Conservation (phyloP, 1,139 yeast genomes). For the Pichia sp. region DNA sequence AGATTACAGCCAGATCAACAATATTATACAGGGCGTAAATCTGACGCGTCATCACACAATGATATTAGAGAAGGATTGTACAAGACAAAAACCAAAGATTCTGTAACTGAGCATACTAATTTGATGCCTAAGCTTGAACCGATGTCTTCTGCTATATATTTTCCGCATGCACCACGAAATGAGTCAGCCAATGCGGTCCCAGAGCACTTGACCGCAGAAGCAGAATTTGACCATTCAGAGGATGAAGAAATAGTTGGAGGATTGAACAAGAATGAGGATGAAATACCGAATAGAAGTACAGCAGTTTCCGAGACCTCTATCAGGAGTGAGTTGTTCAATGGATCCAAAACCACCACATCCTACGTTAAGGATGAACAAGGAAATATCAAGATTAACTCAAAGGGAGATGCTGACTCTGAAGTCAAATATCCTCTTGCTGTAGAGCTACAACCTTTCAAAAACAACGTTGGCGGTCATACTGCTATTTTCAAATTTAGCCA, state of each 20-base stretch:
- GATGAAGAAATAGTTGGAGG: conserved; percentile 8
- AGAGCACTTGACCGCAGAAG: conserved; percentile 28
- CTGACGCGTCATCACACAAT: background rate
- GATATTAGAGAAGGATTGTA: background rate
- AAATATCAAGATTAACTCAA: background rate
- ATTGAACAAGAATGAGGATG: background rate
- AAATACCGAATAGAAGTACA: too few relatives aligned
- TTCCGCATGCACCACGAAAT: conserved; percentile 46
- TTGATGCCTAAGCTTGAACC: conserved; percentile 34
- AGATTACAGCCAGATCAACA: background rate
- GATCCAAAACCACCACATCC: too few relatives aligned
- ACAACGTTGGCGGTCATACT: conserved; percentile 97
- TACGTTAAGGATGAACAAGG: background rate
- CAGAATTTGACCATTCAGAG: conserved; percentile 27
- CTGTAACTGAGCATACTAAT: background rate
- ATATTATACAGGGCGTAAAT: background rate
- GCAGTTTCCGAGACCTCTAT: too few relatives aligned
- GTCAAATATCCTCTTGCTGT: conserved; percentile 61
- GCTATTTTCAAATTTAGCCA: conserved; percentile 89
- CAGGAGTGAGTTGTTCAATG: too few relatives aligned
- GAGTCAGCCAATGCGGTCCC: conserved; percentile 15
- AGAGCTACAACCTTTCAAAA: conserved; percentile 78
- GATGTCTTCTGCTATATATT: conserved; percentile 59
- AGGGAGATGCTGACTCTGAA: background rate
- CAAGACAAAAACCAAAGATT: background rate